phyloP scores from a whole-genome alignment of 495 filamentous ascomycete genomes.

The Geoglossum glabrum region DNA sequence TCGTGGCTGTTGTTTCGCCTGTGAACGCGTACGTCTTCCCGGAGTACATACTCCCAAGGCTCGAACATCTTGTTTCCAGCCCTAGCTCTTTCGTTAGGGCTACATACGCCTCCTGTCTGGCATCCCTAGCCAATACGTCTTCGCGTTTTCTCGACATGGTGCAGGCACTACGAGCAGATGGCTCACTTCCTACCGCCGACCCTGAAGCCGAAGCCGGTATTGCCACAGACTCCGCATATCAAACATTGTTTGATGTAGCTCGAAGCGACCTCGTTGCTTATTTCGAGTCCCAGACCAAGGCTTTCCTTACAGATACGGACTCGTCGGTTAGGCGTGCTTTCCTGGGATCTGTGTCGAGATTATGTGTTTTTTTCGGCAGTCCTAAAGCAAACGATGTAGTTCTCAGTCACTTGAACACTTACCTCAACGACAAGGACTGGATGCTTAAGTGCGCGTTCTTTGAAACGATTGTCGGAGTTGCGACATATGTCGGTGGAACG shows the following conservation, averaged over 20 bases:
- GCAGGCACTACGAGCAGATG: slow-evolving; percentile 68
- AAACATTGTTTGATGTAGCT: slow-evolving; percentile 66
- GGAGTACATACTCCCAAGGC: slow-evolving; percentile 76
- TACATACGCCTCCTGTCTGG: slow-evolving; percentile 82
- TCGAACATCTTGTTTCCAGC: slow-evolving; percentile 46
- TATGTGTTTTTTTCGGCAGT: slow-evolving; percentile 91
- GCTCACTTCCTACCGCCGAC: slow-evolving; percentile 55
- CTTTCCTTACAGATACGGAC: slow-evolving; percentile 69
- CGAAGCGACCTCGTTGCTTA: slow-evolving; percentile 52
- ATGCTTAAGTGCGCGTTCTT: slow-evolving; percentile 93
- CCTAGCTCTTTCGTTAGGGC: slow-evolving; percentile 56
- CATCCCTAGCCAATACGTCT: slow-evolving; percentile 78
- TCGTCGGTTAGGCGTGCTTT: slow-evolving; percentile 82
- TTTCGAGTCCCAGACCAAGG: slow-evolving; percentile 77
- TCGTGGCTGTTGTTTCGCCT: slow-evolving; percentile 73
- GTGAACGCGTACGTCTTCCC: slow-evolving; percentile 91
- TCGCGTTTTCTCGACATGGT: slow-evolving; percentile 76
- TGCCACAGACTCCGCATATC: slow-evolving; percentile 38
- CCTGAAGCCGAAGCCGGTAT: slow-evolving; percentile 60
- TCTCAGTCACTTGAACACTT: slow-evolving; percentile 88
- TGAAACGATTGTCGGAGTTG: slow-evolving; percentile 83
- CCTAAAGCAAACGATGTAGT: slow-evolving; percentile 81
- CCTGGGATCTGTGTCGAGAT: slow-evolving; percentile 73
- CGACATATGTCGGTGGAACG: slow-evolving; percentile 67
- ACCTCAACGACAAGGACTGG: slow-evolving; percentile 94